Conservation (phyloP, 257 asterid species). For the Fraxinus cuspidata region DNA sequence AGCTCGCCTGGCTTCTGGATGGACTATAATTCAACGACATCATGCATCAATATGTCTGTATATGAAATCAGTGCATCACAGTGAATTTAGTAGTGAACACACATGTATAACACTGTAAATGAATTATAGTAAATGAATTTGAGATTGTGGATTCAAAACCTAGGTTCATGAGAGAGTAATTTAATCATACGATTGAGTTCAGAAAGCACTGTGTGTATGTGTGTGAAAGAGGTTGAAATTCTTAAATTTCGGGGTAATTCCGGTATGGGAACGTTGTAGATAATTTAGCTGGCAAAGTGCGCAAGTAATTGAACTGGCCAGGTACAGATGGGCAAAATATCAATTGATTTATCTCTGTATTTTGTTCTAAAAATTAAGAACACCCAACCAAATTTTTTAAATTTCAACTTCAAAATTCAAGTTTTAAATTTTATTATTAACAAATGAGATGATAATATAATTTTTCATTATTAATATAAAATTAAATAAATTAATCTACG, state of each 20-base stretch:
- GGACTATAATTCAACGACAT: slow-evolving; percentile 75
- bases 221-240: not conserved
- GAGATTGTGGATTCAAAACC: not conserved
- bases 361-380: no score
- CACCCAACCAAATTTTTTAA: no score
- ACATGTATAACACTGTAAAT: not conserved
- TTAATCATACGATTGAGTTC: not conserved
- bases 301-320: not conserved
- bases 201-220: not conserved
- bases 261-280: not conserved
- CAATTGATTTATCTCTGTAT: no score
- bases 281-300: not conserved
- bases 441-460: no score
- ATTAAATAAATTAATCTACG: no score
- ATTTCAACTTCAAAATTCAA: no score
- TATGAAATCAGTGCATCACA: not conserved
- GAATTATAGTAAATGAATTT: not conserved
- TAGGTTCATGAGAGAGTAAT: not conserved
- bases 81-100: not conserved
- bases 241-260: not conserved
- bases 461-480: no score
- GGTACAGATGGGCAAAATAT: no score
- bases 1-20: slow-evolving; percentile 69
- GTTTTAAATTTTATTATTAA: no score
- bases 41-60: slow-evolving; percentile 27